Evolutionary conservation across 2,329 filamentous ascomycete genomes (phyloP), one percentile per base, ranked within the genome.

Genomic region (Venturia carpophila): DNA sequence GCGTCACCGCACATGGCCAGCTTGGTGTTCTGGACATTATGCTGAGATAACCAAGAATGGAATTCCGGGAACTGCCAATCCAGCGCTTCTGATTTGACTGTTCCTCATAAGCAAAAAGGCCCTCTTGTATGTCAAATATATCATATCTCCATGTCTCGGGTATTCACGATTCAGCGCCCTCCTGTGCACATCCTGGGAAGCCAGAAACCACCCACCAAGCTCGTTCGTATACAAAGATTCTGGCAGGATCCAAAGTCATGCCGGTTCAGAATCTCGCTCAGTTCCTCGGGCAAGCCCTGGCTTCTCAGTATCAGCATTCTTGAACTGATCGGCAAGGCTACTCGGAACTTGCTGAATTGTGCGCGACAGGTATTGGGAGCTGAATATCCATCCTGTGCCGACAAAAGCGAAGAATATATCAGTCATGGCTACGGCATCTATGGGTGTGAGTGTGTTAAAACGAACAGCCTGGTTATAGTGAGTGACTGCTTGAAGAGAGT

Each of bases 21-120:
- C 37, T 58, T 58, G 15, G 27, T 58, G 24, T 58, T 58, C 27
- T 37, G 52, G 30, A 34, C 19, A 37, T 37, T 37, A 27, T 58
- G 52, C n/a, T 58, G 30, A 2, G 15, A 19, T n/a, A 58, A 58
- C 52, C 52, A 58, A n/a, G 52, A 58, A 6, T 37, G 27, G 30
- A 58, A 58, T 37, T 58, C 52, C 37, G 52, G 52, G 11, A 58
- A 58, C 21, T 37, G 52, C 52, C 52, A 58, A 11, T 58, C 24
- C 6, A 37, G 10, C 17, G 52, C 15, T 9, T 37, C 30, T 10
- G 52, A 58, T 58, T 58, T 58, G 52, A 58, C 52, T 58, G 6
- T 52, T 15, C 10, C 30, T 58, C 30, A 15, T 10, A 5, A 58
- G 37, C 30, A 58, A 27, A 37, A 10, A 9, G 27, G 52, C 5